Base-by-base conservation (phyloP, 306 rosid species). In the Castanea mollissima region DNA sequence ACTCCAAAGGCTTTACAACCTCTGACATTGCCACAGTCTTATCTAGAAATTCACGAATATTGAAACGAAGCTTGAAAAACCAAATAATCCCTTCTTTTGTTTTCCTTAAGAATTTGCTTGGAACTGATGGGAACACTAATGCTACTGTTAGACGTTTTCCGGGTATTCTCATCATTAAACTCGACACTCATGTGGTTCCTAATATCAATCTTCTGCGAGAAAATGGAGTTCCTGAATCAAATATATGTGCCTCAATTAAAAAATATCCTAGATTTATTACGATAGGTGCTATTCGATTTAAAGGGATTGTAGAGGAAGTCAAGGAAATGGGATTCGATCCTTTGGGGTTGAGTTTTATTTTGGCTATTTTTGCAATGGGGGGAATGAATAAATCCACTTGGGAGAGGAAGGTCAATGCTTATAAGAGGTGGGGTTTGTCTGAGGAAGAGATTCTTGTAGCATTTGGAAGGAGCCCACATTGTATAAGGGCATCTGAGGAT, bases 401-500 rank as follows among this genome's bases (percentile, higher is more conserved):
- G 94, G 74, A 73, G 6, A 77, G 72, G 3, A 90, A 86, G 71
- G 71, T 89, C 9, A 72, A 74, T 10, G 56, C 51, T 38, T 92
- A 14, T 41, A 89, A 73, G 78, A 84, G 35, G 32, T 92, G 92
- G 93, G 97, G 95, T 20, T 92, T 85, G 86, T 73, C 88, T 5
- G 85, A 90, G 16, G 90, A 86, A 20, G 80, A 77, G 5, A 56
- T 82, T 21, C 31, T 49, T 3, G 15, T 34, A 19, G 89, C 89
- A 9, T 90, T 89, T 72, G 31, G 55, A 69, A 85, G 11, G 83
- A 35, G 54, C 5, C 96, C 97, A 4, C 49, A 70, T 16, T 83
- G 82, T 71, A 86, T 90, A 88, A 20, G 58, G 51, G 2, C 34
- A 3, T 87, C 88, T 0, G 67, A 57, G 63, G 76, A 82, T 27